phyloP scores from a whole-genome alignment of 805 yeast genomes.

The Barnettozyma populi region DNA sequence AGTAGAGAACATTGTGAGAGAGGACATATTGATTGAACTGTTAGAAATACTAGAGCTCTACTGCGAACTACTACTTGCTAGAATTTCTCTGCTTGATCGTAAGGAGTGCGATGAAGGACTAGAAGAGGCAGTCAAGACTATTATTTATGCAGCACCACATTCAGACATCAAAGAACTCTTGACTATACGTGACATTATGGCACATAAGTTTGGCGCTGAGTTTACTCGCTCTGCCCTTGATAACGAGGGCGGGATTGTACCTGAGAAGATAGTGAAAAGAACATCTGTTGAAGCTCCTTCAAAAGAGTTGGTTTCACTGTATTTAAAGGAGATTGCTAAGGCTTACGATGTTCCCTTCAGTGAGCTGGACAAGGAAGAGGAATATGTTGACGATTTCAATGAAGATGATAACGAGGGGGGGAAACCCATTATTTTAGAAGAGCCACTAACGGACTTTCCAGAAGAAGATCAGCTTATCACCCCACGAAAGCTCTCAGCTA shows the following conservation, averaged over 20 bases:
- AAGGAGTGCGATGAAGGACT: conserved; percentile 26
- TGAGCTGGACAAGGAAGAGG: conserved; percentile 34
- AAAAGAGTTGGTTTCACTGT: conserved; percentile 57
- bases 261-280: conserved; percentile 58
- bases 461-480: conserved; percentile 18
- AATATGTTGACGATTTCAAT: conserved; percentile 20
- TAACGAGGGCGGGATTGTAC: conserved; percentile 47
- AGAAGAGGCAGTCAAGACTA: conserved; percentile 65
- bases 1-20: conserved; percentile 78
- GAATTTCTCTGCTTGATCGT: conserved; percentile 53
- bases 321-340: conserved; percentile 72
- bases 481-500: conserved; percentile 20
- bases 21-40: conserved; percentile 74
- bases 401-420: conserved; percentile 31
- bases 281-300: conserved; percentile 66
- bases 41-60: conserved; percentile 75
- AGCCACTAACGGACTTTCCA: conserved; percentile 24
- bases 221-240: conserved; percentile 46
- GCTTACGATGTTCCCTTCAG: conserved; percentile 76
- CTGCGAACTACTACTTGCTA: conserved; percentile 74
- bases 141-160: conserved; percentile 64
- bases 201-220: conserved; percentile 62
- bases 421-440: conserved; percentile 34
- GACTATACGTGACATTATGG: conserved; percentile 55
- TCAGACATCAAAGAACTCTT: conserved; percentile 72